phyloP scores from a whole-genome alignment of 805 yeast genomes.

The Wickerhamiella brachini region DNA sequence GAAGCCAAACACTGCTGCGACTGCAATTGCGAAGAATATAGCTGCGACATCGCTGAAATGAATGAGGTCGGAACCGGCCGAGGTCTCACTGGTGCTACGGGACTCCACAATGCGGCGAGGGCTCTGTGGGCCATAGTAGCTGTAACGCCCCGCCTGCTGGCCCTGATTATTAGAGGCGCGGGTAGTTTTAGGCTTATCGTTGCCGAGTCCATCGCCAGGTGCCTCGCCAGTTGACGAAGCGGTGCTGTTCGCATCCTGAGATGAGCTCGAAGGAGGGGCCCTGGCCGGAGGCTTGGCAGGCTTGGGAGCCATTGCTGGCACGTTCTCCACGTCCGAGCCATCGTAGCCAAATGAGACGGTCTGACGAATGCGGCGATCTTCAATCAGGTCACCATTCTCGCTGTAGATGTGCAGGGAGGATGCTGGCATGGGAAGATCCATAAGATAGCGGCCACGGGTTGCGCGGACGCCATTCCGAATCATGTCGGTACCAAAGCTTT shows the following conservation, averaged over 20 bases:
- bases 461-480: constrained; percentile 23
- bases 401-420: constrained; percentile 17
- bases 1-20: neutral
- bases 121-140: neutral
- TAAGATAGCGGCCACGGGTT: constrained; percentile 18
- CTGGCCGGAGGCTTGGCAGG: neutral
- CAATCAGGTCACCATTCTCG: constrained; percentile 13
- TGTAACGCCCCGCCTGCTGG: neutral
- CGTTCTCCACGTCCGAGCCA: neutral
- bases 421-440: constrained; percentile 10
- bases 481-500: constrained; percentile 22
- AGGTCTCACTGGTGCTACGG: neutral
- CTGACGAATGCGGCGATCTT: constrained; percentile 4
- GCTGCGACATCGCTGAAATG: neutral
- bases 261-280: neutral
- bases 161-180: neutral
- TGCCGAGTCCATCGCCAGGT: too few relatives aligned
- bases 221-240: too few relatives aligned
- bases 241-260: too few relatives aligned
- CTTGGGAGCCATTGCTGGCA: neutral
- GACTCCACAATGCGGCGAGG: neutral
- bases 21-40: neutral
- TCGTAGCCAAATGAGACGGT: neutral
- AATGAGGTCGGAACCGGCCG: neutral
- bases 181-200: too few relatives aligned